Conservation (phyloP, 768 basidiomycete genomes). For the Collybiopsis luxurians region DNA sequence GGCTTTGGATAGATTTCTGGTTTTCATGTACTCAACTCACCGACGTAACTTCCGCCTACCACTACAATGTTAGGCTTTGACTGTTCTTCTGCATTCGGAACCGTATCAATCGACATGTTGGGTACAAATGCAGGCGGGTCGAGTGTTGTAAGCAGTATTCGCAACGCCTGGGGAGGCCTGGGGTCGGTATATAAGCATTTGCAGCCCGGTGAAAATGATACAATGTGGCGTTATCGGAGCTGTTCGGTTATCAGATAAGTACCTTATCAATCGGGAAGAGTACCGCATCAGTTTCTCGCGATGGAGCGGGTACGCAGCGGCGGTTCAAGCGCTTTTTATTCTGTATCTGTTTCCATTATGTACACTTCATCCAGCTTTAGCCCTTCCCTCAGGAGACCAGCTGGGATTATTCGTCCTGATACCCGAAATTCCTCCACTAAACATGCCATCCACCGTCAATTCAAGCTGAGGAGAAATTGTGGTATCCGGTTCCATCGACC, state of each 20-base stretch:
- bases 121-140: background rate
- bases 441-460: constrained; percentile 34
- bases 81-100: background rate
- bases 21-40: constrained; percentile 9
- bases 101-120: background rate
- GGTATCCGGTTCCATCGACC: constrained; percentile 36
- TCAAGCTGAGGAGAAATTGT: constrained; percentile 32
- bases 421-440: constrained; percentile 43
- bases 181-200: background rate
- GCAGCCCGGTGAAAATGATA: background rate
- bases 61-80: constrained; percentile 27
- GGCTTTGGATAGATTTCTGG: background rate
- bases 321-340: no score
- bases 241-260: background rate
- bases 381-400: constrained; percentile 7
- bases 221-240: background rate
- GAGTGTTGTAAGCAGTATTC: background rate
- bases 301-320: no score
- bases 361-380: no score
- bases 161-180: background rate
- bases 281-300: background rate
- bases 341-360: no score
- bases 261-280: background rate
- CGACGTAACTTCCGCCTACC: constrained; percentile 32
- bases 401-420: constrained; percentile 29